A percentile compares a stretch with the other conserved stretches of the same genome.
These are phyloP conservation scores for Vinca minor DNA, from an alignment of 257 asterid species.

Conservation along the genomic window DNA sequence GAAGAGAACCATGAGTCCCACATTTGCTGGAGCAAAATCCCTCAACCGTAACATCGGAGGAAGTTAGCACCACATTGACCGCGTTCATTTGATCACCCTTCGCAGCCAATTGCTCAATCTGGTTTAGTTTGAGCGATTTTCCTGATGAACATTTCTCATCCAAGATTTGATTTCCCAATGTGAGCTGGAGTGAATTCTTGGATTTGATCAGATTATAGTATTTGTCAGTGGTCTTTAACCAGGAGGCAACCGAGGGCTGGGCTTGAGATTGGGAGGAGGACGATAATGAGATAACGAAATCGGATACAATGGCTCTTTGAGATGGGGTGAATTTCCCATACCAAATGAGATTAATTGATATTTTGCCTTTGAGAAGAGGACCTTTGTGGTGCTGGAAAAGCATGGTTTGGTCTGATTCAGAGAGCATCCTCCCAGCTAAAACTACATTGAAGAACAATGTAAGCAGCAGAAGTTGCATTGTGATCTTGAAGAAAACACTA, in stretches of 20 bases:
- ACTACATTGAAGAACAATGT: not conserved
- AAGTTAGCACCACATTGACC: conserved; percentile 22
- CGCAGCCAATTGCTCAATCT: not conserved
- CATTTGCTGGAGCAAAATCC: conserved; percentile 28
- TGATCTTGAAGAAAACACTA: not conserved
- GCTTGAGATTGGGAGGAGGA: not conserved
- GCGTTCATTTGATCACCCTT: conserved; percentile 1
- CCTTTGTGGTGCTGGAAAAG: conserved; percentile 37
- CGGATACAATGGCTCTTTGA: conserved; percentile 27
- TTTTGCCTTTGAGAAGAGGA: conserved; percentile 33
- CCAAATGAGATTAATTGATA: conserved; percentile 33
- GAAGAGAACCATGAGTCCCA: conserved; percentile 30
- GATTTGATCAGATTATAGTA: conserved; percentile 8
- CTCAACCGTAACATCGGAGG: conserved; percentile 22
- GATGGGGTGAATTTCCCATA: conserved; percentile 35
- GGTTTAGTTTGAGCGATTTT: not conserved
- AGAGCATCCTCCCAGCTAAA: conserved; percentile 1
- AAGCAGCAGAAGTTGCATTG: not conserved
- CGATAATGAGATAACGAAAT: conserved; percentile 29
- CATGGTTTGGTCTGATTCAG: conserved; percentile 10
- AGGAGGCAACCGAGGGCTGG: conserved; percentile 20
- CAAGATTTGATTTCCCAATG: conserved; percentile 11
- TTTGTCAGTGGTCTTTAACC: conserved; percentile 22
- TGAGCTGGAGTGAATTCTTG: not conserved
- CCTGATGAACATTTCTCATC: conserved; percentile 3